These are phyloP conservation scores for Paraglomus occultum DNA, from an alignment of 192 early-diverging fungal genomes.

Conservation along the genomic window DNA sequence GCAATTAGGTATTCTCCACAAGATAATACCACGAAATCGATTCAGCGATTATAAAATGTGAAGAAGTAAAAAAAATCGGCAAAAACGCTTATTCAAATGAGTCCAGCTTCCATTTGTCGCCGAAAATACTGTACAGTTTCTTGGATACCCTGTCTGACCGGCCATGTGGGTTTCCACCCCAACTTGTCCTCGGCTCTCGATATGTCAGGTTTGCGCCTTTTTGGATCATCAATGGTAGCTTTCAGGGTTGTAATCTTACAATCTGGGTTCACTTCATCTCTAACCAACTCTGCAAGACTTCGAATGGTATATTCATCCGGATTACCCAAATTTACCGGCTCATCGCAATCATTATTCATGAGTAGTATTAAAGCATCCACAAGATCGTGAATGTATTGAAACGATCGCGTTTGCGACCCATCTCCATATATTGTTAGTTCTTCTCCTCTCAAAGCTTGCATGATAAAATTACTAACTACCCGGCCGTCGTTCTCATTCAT, in stretches of 20 bases:
- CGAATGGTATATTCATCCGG: slow-evolving; percentile 80
- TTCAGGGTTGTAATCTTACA: slow-evolving; percentile 62
- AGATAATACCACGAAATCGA: too few relatives aligned
- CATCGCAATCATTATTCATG: slow-evolving; percentile 68
- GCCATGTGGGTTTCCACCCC: slow-evolving; percentile 73
- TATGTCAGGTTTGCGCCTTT: slow-evolving; percentile 75
- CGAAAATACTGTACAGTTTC: slow-evolving; percentile 79
- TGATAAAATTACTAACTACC: slow-evolving; percentile 85
- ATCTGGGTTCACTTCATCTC: slow-evolving; percentile 56
- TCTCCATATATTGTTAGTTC: slow-evolving; percentile 79
- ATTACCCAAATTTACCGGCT: slow-evolving; percentile 81
- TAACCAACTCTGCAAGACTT: slow-evolving; percentile 76
- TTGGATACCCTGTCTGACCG: slow-evolving; percentile 72
- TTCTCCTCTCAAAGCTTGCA: slow-evolving; percentile 75
- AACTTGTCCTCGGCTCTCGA: slow-evolving; percentile 58
- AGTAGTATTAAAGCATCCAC: slow-evolving; percentile 77
- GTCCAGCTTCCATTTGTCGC: slow-evolving; percentile 21
- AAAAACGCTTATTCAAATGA: neutral
- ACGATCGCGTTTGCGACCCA: slow-evolving; percentile 76
- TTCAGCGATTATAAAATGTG: too few relatives aligned
- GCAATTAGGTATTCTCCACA: too few relatives aligned
- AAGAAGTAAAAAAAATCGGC: too few relatives aligned
- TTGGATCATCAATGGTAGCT: slow-evolving; percentile 72
- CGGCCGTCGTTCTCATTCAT: slow-evolving; percentile 84
- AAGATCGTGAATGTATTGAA: slow-evolving; percentile 84